Base-by-base conservation (phyloP, 805 yeast species). In the Naumovozyma dairenensis region DNA sequence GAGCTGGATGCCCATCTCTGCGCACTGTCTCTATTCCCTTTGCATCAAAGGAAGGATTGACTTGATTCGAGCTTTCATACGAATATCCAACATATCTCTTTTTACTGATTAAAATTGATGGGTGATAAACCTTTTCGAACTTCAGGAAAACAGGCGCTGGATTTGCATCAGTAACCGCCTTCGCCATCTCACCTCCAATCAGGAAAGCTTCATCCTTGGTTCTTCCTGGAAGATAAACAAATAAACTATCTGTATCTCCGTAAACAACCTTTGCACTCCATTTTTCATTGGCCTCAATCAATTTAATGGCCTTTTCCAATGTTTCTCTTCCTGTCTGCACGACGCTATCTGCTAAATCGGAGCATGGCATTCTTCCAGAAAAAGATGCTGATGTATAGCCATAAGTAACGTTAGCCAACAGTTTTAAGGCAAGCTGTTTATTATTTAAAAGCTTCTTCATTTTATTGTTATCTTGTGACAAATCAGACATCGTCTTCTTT, bases 321-420 rank as follows among this genome's bases (percentile, higher is more conserved):
- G 85, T 80, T 55, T 89, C 96, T 34, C 97, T 64, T 0, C 92
- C 98, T 0, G 92, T 77, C 16, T 86, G 75, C 1, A 92, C 98
- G 53, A 92, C 84, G 9, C 93, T 80, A 59, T 92, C 98, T 0
- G 98, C 95, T 20, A 92, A 69, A 52, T 87, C 97, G 0, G 94
- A 77, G 47, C 92, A 83, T 0, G 98, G 97, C 98, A 92, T 92
- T 42, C 98, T 64, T 0, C 98, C 98, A 6, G 95, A 84, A 51
- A 80, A 92, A 0, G 95, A 75, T 0, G 98, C 98, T 1, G 96
- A 80, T 0, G 96, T 71, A 51, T 92, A 92, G 0, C 98, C 98
- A 60, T 92, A 92, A 0, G 96, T 89, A 6, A 92, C 98, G 55
- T 86, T 87, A 1, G 98, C 96, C 28, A 86, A 77, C 31, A 89